Evolutionary conservation across 176 grass and related monocot genomes (phyloP), one percentile per base, ranked within the genome.

Genomic region (Leersia perrieri): DNA sequence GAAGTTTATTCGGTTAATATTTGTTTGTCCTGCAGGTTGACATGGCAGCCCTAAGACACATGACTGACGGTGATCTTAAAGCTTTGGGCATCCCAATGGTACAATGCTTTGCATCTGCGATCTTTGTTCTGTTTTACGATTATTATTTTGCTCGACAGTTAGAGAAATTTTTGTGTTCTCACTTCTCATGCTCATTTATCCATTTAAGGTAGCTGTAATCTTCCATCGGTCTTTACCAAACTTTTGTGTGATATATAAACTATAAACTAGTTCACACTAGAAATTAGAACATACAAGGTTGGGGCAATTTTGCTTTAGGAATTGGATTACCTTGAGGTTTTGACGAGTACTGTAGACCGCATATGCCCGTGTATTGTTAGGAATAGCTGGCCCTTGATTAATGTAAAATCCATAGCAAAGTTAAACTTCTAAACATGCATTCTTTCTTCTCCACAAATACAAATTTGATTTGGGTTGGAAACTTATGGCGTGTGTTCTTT

Each of bases 41-140:
- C 88, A 95, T 95, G 92, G 81, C 84, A 51, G 93, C 96, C 82
- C 90, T 99, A 63, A 83, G 88, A 68, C 96, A 99, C 82, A 99
- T 99, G 96, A 99, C 87, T 49, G 96, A 99, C 72, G 72, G 81
- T 34, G 96, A 99, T 90, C 90, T 99, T 44, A 99, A 90, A 84
- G 93, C 93, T 63, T 82, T 99, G 68, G 96, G 96, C 69, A 88
- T 99, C 78, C 96, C 96, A 6, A 99, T 99, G 96, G 96, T 99
- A 88, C 23, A 74, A 74, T 26, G 18, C 41, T 68, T 86, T 42
- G 15, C 33, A 67, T 72, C 23, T 40, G 26, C 16, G 42, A 49
- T 68, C 23, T 85, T 69, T 18, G 42, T 72, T 63, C 3, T 61
- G 18, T 33, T 86, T 72, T 41, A 23, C 69, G 8, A 36, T 30